phyloP scores from a whole-genome alignment of 2,329 filamentous ascomycete genomes.

The Tolypocladium sp. region DNA sequence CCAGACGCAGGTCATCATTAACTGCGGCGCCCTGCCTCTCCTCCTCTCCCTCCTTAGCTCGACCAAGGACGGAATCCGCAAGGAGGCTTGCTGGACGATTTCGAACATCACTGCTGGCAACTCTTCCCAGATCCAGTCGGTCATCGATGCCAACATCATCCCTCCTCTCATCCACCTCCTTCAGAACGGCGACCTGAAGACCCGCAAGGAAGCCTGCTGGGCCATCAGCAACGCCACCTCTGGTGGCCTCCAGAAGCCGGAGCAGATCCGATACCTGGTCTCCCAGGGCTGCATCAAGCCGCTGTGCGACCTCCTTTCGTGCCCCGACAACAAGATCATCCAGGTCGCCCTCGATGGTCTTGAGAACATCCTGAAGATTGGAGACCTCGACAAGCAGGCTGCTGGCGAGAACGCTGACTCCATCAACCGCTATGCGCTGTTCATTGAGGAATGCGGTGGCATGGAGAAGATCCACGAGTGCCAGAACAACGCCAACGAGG shows the following conservation, averaged over 20 bases:
- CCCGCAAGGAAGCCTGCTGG: slow-evolving; percentile 98
- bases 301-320: slow-evolving; percentile 85
- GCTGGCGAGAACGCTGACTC: slow-evolving; percentile 63
- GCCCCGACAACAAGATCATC: slow-evolving; percentile 99
- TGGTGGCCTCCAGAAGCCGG: slow-evolving; percentile 94
- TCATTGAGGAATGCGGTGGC: slow-evolving; percentile 96
- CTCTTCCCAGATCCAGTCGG: slow-evolving; percentile 92
- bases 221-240: slow-evolving; percentile 98
- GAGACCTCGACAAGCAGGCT: slow-evolving; percentile 95
- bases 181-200: slow-evolving; percentile 97
- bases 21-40: slow-evolving; percentile 87
- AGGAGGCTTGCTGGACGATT: slow-evolving; percentile 99
- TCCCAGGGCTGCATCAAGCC: slow-evolving; percentile 93
- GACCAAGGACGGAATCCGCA: slow-evolving; percentile 96
- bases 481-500: slow-evolving; percentile 99
- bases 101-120: slow-evolving; percentile 98
- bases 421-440: slow-evolving; percentile 94
- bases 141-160: slow-evolving; percentile 95
- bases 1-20: slow-evolving; percentile 98
- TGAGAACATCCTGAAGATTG: slow-evolving; percentile 99
- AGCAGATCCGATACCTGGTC: slow-evolving; percentile 95
- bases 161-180: slow-evolving; percentile 92
- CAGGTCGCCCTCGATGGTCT: slow-evolving; percentile 95
- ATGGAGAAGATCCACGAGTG: slow-evolving; percentile 99
- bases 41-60: slow-evolving; percentile 91